Evolutionary conservation across 2,329 filamentous ascomycete genomes (phyloP), one percentile per base, ranked within the genome.

Genomic region (Drechslerella dactyloides): DNA sequence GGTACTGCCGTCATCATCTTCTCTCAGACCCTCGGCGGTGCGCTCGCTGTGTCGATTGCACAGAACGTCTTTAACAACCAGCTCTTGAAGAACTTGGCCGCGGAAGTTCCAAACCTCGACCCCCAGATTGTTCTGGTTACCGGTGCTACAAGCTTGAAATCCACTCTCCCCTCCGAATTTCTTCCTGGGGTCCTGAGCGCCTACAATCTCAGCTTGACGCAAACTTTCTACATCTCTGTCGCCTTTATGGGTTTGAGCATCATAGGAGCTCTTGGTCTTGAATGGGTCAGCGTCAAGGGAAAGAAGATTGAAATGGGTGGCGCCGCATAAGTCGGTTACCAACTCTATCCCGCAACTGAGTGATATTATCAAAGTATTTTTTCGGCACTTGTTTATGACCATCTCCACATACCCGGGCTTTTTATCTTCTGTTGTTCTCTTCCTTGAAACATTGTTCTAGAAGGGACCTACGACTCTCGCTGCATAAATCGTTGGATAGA

Each of bases 151-250:
- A 81, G 85, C 0, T 79, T 86, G 19, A 77, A 75, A 30, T 63
- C 76, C 4, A 77, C 84, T 76, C 76, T 79, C 11, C 81, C 81
- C 44, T 75, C 80, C n/a, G 80, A 82, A 33, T 79, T 80, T 3
- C 77, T 82, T 1, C 77, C 80, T 3, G 76, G 77, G 0, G 83
- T 85, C 19, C 77, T 85, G 11, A 75, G 78, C 23, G 82, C 83
- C 0, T 85, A 85, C 76, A 82, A 84, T 78, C 75, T 74, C 1
- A 84, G 83, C 0, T 76, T 86, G 74, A 80, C 81, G 17, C 78
- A 84, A 53, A 82, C 83, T 0, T 86, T 82, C 72, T 85, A 83
- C 74, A 83, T 85, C 60, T 81, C 83, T 0, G 79, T 83, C 0
- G 84, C 81, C 0, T 83, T 81, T 70, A 82, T 83, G 0, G 80